Base-by-base conservation (phyloP, 129 eudicot genomes). In the Mikania micrantha region DNA sequence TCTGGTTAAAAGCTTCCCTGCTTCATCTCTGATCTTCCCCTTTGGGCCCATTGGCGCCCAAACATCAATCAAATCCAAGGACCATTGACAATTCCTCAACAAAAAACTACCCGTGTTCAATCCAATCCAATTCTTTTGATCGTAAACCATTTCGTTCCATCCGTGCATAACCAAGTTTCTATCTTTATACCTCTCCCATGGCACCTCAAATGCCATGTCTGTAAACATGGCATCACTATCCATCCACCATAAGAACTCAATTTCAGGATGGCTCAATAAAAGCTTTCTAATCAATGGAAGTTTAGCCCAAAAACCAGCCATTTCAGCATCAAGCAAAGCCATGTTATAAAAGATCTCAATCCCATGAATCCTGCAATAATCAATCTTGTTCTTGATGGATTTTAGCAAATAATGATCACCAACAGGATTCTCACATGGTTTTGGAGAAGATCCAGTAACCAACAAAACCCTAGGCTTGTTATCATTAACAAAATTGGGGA, bases 41-140 rank as follows among this genome's bases (percentile, higher is more conserved):
- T 85, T 81, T 1, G 97, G 97, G 4, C 97, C 97, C 97, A 91
- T 91, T 0, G 97, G 97, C 5, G 97, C 94, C 90, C 75, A 91
- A 16, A 74, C 80, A 76, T 91, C 97, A 17, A 91, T 72, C 32
- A 91, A 47, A 77, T 91, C 97, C 77, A 91, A 71, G 2, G 97
- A 76, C 97, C 96, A 91, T 10, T 84, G 95, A 70, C 83, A 75
- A 31, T 90, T 90, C 60, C 97, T 82, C 36, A 90, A 39, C 85
- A 90, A 73, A 67, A 90, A 90, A 54, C 97, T 90, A 12, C 97
- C 95, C 0, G 97, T 90, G 41, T 90, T 90, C 79, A 90, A 78
- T 8, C 95, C 95, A 32, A 87, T 84, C 97, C 97, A 90, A 68
- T 87, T 87, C 89, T 87, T 87, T 38, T 80, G 57, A 74, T 82